Conservation (phyloP, 1,284 basidiomycete species). For the Heterobasidion irregulare region DNA sequence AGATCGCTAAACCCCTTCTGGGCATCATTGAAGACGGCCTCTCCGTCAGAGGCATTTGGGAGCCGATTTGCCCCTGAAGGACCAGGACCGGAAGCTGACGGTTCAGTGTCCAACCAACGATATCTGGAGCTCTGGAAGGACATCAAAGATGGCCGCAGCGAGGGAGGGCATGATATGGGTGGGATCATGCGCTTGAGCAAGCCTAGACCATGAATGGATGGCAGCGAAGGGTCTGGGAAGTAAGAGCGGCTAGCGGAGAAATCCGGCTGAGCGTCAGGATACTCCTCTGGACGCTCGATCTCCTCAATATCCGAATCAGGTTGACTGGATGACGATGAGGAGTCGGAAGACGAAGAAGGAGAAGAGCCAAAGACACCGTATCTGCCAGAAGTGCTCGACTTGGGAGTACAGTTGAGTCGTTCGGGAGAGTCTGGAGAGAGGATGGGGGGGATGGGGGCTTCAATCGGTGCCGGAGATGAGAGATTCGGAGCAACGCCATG, state of each 20-base stretch:
- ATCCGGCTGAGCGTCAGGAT: constrained; percentile 11
- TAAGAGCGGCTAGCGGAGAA: not conserved
- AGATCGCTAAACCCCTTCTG: not conserved
- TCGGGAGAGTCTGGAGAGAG: constrained; percentile 2
- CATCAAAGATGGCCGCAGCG: not conserved
- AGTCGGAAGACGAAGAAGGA: constrained; percentile 15
- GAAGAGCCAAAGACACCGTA: constrained; percentile 42
- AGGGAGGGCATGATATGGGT: not conserved
- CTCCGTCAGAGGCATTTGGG: not conserved
- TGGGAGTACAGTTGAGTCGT: constrained; percentile 5
- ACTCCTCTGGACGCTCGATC: constrained; percentile 18
- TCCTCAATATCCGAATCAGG: constrained; percentile 53
- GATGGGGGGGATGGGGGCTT: not conserved
- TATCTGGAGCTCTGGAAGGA: not conserved
- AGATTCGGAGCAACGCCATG: constrained; percentile 18
- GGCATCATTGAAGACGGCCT: not conserved
- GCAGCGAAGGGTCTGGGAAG: not conserved
- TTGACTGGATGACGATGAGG: constrained; percentile 27
- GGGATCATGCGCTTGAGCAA: not conserved
- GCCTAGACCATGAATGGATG: not conserved
- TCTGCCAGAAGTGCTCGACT: constrained; percentile 26
- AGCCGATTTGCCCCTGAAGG: not conserved
- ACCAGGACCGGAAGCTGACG: not conserved
- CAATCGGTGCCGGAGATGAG: not conserved
- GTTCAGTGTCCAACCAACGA: not conserved